Percentiles rank a stretch among this genome's conserved stretches.
Evolutionary conservation across 1,284 basidiomycete species (phyloP).

Genomic region (Heliocybe sulcata): DNA sequence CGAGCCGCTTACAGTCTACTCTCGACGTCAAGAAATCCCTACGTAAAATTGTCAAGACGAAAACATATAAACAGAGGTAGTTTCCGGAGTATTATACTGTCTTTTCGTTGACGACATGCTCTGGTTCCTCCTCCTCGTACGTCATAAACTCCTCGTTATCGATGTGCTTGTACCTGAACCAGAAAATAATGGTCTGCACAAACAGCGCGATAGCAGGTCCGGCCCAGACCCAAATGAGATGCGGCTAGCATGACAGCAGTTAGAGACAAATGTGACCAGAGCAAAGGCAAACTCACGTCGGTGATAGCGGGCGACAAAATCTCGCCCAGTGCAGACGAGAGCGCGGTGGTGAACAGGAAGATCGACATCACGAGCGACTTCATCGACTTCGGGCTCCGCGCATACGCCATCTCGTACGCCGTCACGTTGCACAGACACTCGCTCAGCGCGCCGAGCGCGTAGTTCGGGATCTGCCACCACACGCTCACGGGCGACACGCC

Average conservation of each 20-base stretch:
- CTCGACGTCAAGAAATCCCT: too few relatives aligned
- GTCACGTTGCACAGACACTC: neutral
- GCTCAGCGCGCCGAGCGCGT: neutral
- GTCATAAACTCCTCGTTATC: neutral
- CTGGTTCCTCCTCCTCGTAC: neutral
- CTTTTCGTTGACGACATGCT: too few relatives aligned
- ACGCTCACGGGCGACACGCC: neutral
- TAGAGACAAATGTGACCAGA: neutral
- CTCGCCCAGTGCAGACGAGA: conserved; percentile 13
- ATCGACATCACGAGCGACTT: conserved; percentile 19
- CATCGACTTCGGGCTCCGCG: conserved; percentile 26
- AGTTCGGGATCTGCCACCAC: neutral
- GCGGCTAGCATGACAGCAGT: neutral
- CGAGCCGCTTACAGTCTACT: too few relatives aligned
- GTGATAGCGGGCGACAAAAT: neutral
- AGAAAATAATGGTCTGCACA: neutral
- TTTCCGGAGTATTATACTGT: too few relatives aligned
- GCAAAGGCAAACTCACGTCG: too few relatives aligned
- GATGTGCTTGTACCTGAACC: neutral
- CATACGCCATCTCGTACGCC: conserved; percentile 22
- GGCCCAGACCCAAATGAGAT: neutral
- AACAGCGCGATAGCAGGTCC: neutral
- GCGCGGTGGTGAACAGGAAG: conserved; percentile 27
- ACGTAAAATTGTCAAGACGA: too few relatives aligned
- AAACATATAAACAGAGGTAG: too few relatives aligned